Evolutionary conservation across 2,329 filamentous ascomycete species (phyloP), one percentile per base, ranked within the genome.

Genomic region (Fusarium setosum): DNA sequence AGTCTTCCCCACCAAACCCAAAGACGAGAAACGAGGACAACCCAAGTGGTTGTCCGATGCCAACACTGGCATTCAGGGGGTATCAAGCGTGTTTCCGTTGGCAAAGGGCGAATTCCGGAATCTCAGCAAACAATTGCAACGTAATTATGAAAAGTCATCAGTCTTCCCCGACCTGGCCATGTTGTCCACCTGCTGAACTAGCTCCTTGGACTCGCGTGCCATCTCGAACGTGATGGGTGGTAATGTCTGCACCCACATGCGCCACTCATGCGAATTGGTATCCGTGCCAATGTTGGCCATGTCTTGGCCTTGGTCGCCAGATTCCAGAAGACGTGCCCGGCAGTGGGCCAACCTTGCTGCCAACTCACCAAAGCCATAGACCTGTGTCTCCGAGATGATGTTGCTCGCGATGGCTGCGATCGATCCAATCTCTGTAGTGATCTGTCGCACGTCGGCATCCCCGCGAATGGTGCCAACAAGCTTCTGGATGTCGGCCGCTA

Each of bases 181-280:
- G 68, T 75, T 74, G 55, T 79, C 81, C 11, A 84, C 75, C n/a
- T 75, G 74, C 66, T 83, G 79, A 21, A 77, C 77, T 60, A 93
- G 80, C 74, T 92, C 92, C 81, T 95, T 96, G 50, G 91, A 92
- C 77, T 94, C 91, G 60, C 91, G 85, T 7, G 92, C 93, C 74
- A 95, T 91, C 77, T 93, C 91, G 77, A 96, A 96, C n/a, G 92
- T 92, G 68, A 96, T 89, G 3, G 92, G 92, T 11, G 92, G 92
- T 49, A 97, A 80, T 24, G 87, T 89, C 75, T 91, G 89, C 54
- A 86, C 90, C 82, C 90, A 90, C 72, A 84, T 82, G 63, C 83
- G 83, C 87, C 87, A 89, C 65, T 87, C 83, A 61, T 83, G 80
- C 53, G 84, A 82, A 44, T 86, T 80, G 37, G 82, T 81, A 17